These are phyloP conservation scores for Chaetomium sp. DNA, from an alignment of 2,329 filamentous ascomycete species.

Conservation along the genomic window DNA sequence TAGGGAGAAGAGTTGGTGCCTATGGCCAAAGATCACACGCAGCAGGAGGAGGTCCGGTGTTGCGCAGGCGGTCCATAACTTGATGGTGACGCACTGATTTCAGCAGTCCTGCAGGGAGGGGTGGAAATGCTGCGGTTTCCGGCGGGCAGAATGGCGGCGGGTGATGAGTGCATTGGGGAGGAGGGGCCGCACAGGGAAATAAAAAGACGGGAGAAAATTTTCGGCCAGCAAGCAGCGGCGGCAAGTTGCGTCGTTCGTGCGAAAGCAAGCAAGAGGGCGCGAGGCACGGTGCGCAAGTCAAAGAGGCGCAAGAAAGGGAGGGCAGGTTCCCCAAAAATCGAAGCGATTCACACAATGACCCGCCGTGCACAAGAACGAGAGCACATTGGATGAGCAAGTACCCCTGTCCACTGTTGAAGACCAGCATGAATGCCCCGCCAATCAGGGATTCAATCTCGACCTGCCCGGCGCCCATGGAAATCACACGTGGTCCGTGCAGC, in stretches of 20 bases:
- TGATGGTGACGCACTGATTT: slow-evolving; percentile 16
- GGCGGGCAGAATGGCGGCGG: slow-evolving; percentile 16
- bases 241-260: slow-evolving; percentile 5
- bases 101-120: slow-evolving; percentile 17
- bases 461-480: neutral
- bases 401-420: neutral
- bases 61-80: slow-evolving; percentile 31
- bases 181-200: neutral
- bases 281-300: slow-evolving; percentile 8
- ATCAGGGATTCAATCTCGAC: slow-evolving; percentile 9
- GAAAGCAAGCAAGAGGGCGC: neutral
- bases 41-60: slow-evolving; percentile 21
- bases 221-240: neutral
- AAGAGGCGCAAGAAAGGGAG: slow-evolving; percentile 13
- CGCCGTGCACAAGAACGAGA: slow-evolving; percentile 4
- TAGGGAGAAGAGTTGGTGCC: slow-evolving; percentile 10
- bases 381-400: slow-evolving; percentile 13
- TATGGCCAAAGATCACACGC: slow-evolving; percentile 28
- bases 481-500: neutral
- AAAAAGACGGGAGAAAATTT: too few species aligned
- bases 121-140: slow-evolving; percentile 17
- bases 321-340: slow-evolving; percentile 9
- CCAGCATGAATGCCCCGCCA: slow-evolving; percentile 2
- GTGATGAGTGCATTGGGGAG: slow-evolving; percentile 23
- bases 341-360: slow-evolving; percentile 15